Evolutionary conservation across 345 rosid species (phyloP).

Genomic region (Xanthoceras sorbifolium): DNA sequence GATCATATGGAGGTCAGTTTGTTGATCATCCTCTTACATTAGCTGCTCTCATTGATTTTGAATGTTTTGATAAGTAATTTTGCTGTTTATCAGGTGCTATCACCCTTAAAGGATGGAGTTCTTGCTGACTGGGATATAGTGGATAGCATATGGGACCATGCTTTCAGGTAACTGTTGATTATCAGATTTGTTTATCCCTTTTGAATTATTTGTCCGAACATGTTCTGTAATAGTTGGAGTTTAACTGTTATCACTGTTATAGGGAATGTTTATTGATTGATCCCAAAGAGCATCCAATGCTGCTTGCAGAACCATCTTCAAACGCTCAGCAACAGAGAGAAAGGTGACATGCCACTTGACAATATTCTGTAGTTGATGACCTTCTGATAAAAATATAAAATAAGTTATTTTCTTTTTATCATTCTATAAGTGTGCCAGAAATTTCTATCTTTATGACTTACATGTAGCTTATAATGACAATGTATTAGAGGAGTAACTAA

Average conservation of each 20-base stretch:
- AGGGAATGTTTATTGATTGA: slow-evolving; percentile 86
- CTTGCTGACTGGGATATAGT: slow-evolving; percentile 95
- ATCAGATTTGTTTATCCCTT: slow-evolving; percentile 2
- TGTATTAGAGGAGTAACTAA: not conserved
- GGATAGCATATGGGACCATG: slow-evolving; percentile 96
- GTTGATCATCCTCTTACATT: not conserved
- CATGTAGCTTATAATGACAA: not conserved
- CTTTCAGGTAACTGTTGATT: slow-evolving; percentile 58
- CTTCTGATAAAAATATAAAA: no score
- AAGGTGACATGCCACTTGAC: not conserved
- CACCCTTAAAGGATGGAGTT: slow-evolving; percentile 88
- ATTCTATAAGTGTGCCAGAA: not conserved
- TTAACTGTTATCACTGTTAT: slow-evolving; percentile 3
- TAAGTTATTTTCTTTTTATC: not conserved
- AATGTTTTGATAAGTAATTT: slow-evolving; percentile 14
- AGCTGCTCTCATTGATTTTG: not conserved
- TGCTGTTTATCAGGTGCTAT: slow-evolving; percentile 52
- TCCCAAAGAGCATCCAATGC: slow-evolving; percentile 95
- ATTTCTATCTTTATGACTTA: not conserved
- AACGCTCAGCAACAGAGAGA: slow-evolving; percentile 81
- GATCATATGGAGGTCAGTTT: slow-evolving; percentile 90
- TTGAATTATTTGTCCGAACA: not conserved
- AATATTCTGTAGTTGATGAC: not conserved
- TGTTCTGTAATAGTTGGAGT: not conserved
- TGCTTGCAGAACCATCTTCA: slow-evolving; percentile 90